phyloP scores from a whole-genome alignment of 2,329 filamentous ascomycete species.

The Alternaria rosae region DNA sequence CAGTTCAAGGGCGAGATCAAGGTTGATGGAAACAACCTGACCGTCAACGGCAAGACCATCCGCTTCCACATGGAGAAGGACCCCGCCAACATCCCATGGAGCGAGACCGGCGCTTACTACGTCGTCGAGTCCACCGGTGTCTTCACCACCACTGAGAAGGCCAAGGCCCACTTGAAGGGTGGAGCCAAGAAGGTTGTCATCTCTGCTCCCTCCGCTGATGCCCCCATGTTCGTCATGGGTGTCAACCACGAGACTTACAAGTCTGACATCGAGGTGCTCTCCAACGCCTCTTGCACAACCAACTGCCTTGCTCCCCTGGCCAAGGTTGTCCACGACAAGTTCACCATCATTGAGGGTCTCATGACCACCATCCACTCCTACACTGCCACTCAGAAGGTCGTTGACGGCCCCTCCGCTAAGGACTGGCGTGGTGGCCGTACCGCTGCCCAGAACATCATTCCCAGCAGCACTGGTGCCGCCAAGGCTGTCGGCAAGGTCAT shows the following conservation, averaged over 20 bases:
- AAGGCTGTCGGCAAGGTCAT: conserved; percentile 99
- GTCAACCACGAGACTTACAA: conserved; percentile 97
- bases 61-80: conserved; percentile 94
- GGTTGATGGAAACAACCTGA: conserved; percentile 74
- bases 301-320: conserved; percentile 99
- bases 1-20: conserved; percentile 91
- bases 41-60: conserved; percentile 93
- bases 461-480: conserved; percentile 97
- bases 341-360: conserved; percentile 94
- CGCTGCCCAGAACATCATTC: conserved; percentile 99
- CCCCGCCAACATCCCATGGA: conserved; percentile 90
- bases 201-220: conserved; percentile 91
- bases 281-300: conserved; percentile 99
- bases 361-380: conserved; percentile 99
- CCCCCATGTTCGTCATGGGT: conserved; percentile 99
- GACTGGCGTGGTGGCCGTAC: conserved; percentile 99
- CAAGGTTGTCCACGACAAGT: conserved; percentile 99
- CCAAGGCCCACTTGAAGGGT: conserved; percentile 89
- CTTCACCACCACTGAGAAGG: conserved; percentile 99
- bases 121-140: conserved; percentile 98
- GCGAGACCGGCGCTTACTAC: conserved; percentile 86
- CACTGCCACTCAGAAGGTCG: conserved; percentile 99
- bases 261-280: conserved; percentile 89
- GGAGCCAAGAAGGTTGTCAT: conserved; percentile 94
- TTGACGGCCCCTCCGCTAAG: conserved; percentile 96